phyloP scores from a whole-genome alignment of 768 basidiomycete species.

The Russula brevipes region DNA sequence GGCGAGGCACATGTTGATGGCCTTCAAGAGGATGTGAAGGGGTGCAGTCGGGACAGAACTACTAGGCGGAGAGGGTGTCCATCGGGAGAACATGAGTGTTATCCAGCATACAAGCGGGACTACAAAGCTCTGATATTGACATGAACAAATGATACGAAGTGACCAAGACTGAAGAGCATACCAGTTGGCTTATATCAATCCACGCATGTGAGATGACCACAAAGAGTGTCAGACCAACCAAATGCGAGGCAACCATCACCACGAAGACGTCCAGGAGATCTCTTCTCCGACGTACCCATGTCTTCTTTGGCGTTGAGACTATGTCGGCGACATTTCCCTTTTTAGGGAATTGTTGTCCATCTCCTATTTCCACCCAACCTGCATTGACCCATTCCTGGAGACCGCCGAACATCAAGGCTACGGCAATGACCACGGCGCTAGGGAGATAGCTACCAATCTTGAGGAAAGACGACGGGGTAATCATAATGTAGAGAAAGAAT shows the following conservation, averaged over 20 bases:
- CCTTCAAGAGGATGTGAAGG: conserved; percentile 51
- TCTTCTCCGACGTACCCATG: conserved; percentile 46
- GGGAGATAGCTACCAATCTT: conserved; percentile 92
- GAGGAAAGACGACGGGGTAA: conserved; percentile 61
- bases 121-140: not conserved
- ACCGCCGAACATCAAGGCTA: conserved; percentile 82
- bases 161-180: conserved; percentile 29
- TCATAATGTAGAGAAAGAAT: conserved; percentile 91
- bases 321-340: not conserved
- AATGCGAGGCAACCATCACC: conserved; percentile 55
- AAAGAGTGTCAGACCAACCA: conserved; percentile 50
- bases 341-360: not conserved
- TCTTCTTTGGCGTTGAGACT: conserved; percentile 3
- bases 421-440: conserved; percentile 75
- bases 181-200: conserved; percentile 41
- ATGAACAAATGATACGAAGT: not conserved
- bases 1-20: conserved; percentile 74
- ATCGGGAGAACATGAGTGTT: conserved; percentile 34
- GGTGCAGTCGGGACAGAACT: conserved; percentile 31
- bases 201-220: conserved; percentile 40
- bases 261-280: conserved; percentile 50
- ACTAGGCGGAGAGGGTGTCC: conserved; percentile 27
- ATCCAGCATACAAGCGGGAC: not conserved
- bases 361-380: conserved; percentile 43
- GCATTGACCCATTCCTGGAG: conserved; percentile 66